These are phyloP conservation scores for Cymbidium sinense DNA, from an alignment of 106 monocot species.

Conservation along the genomic window DNA sequence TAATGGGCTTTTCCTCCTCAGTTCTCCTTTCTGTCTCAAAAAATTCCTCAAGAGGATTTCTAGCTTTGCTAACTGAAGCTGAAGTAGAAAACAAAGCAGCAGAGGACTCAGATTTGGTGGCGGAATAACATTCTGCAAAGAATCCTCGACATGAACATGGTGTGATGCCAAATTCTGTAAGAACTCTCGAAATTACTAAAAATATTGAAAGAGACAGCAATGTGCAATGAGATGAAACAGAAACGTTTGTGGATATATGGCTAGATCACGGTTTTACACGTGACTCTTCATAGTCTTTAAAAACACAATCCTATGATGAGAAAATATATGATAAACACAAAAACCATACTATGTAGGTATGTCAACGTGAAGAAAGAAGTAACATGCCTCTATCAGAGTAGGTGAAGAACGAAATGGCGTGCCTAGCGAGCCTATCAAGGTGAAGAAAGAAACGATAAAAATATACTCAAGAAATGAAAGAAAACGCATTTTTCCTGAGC, in stretches of 20 bases:
- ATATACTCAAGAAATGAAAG: neutral
- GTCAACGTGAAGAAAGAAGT: neutral
- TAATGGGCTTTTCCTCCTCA: constrained; percentile 41
- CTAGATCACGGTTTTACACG: neutral
- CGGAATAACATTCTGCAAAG: constrained; percentile 16
- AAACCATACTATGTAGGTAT: neutral
- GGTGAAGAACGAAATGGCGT: neutral
- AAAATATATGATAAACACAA: neutral
- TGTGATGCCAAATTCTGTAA: neutral
- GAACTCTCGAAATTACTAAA: neutral
- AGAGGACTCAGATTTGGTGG: constrained; percentile 13
- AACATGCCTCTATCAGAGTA: too few species aligned
- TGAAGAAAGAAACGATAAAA: neutral
- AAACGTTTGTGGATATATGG: neutral
- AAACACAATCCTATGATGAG: neutral
- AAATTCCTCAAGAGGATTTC: constrained; percentile 43
- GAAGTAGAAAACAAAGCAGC: constrained; percentile 10
- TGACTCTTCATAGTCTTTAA: neutral
- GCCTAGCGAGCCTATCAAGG: neutral
- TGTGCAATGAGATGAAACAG: neutral
- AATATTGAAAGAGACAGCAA: neutral
- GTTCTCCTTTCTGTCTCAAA: constrained; percentile 37
- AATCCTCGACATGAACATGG: constrained; percentile 32
- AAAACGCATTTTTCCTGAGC: neutral
- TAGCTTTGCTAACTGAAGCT: constrained; percentile 5